phyloP scores from a whole-genome alignment of 2,329 filamentous ascomycete genomes.

The Coniochaeta sp. region DNA sequence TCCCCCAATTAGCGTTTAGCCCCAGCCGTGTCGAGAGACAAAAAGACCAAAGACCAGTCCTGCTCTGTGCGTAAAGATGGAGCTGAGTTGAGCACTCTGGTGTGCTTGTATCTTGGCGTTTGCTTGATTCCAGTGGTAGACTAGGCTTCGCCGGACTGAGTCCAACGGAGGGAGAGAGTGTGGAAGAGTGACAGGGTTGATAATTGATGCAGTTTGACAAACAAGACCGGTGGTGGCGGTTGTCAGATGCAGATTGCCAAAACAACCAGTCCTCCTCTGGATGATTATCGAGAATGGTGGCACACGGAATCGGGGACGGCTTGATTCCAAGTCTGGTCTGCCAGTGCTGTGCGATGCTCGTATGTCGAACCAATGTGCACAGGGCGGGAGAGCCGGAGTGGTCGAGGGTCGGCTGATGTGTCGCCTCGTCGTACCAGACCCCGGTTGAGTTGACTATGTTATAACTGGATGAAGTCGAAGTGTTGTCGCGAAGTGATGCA shows the following conservation, averaged over 20 bases:
- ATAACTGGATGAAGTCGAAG: too few species aligned
- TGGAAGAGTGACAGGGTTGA: not conserved
- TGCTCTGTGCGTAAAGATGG: too few species aligned
- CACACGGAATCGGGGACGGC: not conserved
- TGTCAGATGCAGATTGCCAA: not conserved
- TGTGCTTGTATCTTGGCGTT: too few species aligned
- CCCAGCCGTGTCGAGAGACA: too few species aligned
- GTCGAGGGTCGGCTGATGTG: slow-evolving; percentile 8
- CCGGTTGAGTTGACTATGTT: too few species aligned
- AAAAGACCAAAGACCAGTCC: too few species aligned
- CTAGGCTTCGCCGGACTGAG: too few species aligned
- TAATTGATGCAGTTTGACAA: not conserved
- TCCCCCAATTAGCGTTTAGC: too few species aligned
- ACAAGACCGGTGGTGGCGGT: not conserved
- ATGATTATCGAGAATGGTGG: not conserved
- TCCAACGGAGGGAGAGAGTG: too few species aligned
- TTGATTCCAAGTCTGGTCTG: not conserved
- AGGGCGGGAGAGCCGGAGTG: not conserved
- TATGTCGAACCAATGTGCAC: not conserved
- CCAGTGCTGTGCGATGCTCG: not conserved
- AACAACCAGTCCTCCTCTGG: not conserved
- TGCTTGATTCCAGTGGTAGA: too few species aligned
- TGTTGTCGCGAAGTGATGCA: too few species aligned
- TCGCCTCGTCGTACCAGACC: slow-evolving; percentile 6
- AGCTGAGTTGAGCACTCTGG: too few species aligned